Conservation (phyloP, 2,329 filamentous ascomycete species). For the Aspergillus piperis region DNA sequence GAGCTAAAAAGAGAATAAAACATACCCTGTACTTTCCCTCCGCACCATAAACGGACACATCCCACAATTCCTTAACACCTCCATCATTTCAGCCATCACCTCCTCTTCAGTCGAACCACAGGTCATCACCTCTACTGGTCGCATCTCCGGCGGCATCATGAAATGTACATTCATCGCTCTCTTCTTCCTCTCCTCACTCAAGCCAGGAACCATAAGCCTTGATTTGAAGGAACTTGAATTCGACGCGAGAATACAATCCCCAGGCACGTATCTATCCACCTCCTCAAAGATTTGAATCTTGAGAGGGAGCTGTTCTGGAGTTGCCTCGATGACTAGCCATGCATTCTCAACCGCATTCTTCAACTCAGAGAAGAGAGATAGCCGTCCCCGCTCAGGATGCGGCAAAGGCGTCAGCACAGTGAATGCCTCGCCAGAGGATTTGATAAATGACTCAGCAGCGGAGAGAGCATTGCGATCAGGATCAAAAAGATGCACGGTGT, state of each 20-base stretch:
- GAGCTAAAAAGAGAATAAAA: background rate
- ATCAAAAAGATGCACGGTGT: slow-evolving; percentile 29
- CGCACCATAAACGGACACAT: slow-evolving; percentile 47
- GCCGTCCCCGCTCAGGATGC: slow-evolving; percentile 31
- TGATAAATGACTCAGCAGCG: slow-evolving; percentile 34
- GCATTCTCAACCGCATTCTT: slow-evolving; percentile 45
- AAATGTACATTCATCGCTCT: slow-evolving; percentile 54
- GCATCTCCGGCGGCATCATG: slow-evolving; percentile 49
- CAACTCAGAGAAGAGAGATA: slow-evolving; percentile 42
- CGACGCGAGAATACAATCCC: slow-evolving; percentile 52
- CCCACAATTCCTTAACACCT: slow-evolving; percentile 44
- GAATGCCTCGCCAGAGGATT: slow-evolving; percentile 30
- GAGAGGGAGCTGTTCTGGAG: slow-evolving; percentile 52
- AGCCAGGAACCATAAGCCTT: slow-evolving; percentile 48
- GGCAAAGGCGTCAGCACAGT: slow-evolving; percentile 24
- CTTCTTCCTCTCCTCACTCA: slow-evolving; percentile 24
- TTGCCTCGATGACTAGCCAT: slow-evolving; percentile 57
- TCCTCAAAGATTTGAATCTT: slow-evolving; percentile 53
- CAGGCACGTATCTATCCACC: slow-evolving; percentile 43
- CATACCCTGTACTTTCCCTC: slow-evolving; percentile 50
- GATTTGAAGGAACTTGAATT: slow-evolving; percentile 58
- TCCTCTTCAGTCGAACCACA: slow-evolving; percentile 46
- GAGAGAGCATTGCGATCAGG: slow-evolving; percentile 27
- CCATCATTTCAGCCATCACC: slow-evolving; percentile 48
- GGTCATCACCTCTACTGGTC: slow-evolving; percentile 57